Percentiles rank a stretch among this genome's conserved stretches.
Conservation (phyloP, 2,329 filamentous ascomycete genomes). For the Apiospora hydei region DNA sequence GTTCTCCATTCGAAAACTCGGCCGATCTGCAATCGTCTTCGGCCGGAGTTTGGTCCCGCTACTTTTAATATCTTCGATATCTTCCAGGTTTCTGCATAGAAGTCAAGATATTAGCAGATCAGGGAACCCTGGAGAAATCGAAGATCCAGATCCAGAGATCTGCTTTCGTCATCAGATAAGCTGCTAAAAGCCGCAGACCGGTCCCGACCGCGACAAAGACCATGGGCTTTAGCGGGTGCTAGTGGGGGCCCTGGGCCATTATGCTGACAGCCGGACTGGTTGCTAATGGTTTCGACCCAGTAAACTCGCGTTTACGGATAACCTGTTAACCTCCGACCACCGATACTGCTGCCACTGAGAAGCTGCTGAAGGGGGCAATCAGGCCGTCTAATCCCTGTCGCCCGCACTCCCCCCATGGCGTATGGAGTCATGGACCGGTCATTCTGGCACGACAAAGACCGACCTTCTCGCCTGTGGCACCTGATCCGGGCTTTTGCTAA, state of each 20-base stretch:
- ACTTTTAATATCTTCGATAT: too few species aligned
- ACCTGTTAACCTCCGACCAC: slow-evolving; percentile 7
- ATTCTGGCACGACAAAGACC: not conserved
- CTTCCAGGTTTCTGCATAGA: not conserved
- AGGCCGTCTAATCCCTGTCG: not conserved
- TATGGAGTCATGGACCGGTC: not conserved
- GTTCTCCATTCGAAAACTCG: not conserved
- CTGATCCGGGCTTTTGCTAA: not conserved
- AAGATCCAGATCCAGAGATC: not conserved
- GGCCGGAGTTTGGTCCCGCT: too few species aligned
- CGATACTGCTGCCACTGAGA: not conserved
- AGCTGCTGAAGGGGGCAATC: not conserved
- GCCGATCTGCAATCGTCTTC: not conserved
- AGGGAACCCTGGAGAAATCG: not conserved
- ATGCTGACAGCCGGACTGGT: not conserved
- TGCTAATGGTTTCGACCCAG: not conserved
- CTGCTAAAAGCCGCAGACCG: not conserved
- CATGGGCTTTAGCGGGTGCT: not conserved
- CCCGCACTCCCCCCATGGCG: not conserved
- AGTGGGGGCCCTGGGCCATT: too few species aligned
- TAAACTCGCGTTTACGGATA: not conserved
- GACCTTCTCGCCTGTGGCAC: not conserved
- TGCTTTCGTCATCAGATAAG: not conserved
- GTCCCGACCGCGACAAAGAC: not conserved
- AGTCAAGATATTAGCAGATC: too few species aligned